Evolutionary conservation across 2,329 filamentous ascomycete genomes (phyloP), one percentile per base, ranked within the genome.

Genomic region (Colletotrichum sp.): DNA sequence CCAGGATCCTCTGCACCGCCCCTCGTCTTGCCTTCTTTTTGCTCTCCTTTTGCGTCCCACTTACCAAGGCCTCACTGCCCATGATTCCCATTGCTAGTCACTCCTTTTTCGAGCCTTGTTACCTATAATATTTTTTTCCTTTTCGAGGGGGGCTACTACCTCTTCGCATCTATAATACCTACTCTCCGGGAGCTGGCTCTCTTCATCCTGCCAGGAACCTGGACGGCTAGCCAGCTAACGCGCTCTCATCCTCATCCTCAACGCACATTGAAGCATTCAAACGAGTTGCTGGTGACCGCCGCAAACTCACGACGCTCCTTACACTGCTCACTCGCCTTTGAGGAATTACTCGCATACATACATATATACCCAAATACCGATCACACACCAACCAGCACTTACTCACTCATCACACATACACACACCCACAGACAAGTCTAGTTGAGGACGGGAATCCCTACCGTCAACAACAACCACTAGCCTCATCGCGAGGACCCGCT

Each of bases 131-230:
- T 78, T 78, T 77, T 65, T 65, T 60, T 24, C 32, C 36, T 68
- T 43, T 59, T 67, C 28, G 43, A 60, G 24, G 52, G 55, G 82
- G 85, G 82, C 43, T 52, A 85, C 86, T 84, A 83, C 83, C 83
- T 82, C 82, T 82, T 85, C 83, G 82, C 80, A 82, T 83, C 83
- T 86, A 85, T 85, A 85, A 85, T 82, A 83, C 64, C 32, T 78
- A 63, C 64, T 73, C 71, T 73, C 71, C 72, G 87, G 85, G 88
- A 90, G 88, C 89, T 89, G 89, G 89, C 86, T 89, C 88, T 90
- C 87, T 88, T 77, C 73, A 84, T 83, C 81, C 80, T 80, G 84
- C 84, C 82, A 82, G 82, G 83, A 85, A 84, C 84, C 82, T 82
- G 82, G 84, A 85, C 83, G 80, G 77, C 61, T 36, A 18, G 52